Conservation (phyloP, 441 rosid species). For the Jatropha podagrica region DNA sequence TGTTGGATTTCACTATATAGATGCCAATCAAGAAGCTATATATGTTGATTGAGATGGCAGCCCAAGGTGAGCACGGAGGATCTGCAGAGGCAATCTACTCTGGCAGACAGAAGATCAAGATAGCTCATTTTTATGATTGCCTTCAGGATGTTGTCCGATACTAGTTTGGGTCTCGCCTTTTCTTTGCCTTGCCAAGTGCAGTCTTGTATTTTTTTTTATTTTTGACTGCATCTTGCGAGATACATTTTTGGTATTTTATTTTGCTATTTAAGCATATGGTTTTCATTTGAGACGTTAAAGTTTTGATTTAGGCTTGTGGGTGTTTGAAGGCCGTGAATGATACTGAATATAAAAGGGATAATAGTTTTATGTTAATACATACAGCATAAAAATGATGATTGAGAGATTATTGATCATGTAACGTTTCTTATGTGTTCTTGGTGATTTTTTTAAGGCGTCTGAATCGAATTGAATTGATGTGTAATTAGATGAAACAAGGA, state of each 20-base stretch:
- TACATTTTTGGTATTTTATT: neutral
- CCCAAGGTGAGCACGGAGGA: conserved; percentile 79
- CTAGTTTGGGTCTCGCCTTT: conserved; percentile 25
- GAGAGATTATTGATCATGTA: neutral
- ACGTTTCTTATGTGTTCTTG: neutral
- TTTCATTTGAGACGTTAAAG: neutral
- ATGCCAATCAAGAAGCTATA: conserved; percentile 91
- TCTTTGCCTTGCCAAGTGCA: neutral
- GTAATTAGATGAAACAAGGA: too few relatives aligned
- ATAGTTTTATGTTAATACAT: neutral
- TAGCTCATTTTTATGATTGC: conserved; percentile 70
- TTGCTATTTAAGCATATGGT: neutral
- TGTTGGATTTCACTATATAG: conserved; percentile 26
- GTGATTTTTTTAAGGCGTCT: too few relatives aligned
- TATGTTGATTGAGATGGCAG: conserved; percentile 90
- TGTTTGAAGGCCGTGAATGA: neutral
- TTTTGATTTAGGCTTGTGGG: conserved; percentile 11
- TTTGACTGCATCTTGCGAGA: neutral
- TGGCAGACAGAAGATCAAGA: conserved; percentile 63
- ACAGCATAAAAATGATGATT: neutral
- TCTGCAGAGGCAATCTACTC: conserved; percentile 64
- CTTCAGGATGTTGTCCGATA: conserved; percentile 64
- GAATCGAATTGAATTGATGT: too few relatives aligned
- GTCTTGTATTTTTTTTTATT: neutral
- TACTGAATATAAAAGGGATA: neutral